Evolutionary conservation across 2,329 filamentous ascomycete species (phyloP).

Genomic region (Fusarium haematococcum): DNA sequence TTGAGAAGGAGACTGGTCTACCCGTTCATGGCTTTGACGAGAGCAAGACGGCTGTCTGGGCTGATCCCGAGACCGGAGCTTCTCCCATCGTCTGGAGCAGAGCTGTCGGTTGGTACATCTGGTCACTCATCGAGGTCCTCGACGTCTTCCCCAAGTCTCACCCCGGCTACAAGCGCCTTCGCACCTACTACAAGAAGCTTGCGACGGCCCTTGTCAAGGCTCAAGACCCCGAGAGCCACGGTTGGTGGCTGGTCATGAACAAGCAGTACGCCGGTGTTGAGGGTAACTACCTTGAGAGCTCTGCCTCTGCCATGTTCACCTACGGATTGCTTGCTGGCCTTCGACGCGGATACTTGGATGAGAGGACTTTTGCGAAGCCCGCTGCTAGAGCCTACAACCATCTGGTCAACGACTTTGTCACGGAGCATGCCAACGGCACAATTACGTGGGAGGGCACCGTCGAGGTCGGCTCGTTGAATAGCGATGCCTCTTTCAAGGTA

Average conservation of each 20-base stretch:
- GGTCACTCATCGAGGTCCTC: constrained; percentile 63
- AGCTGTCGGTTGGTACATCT: constrained; percentile 65
- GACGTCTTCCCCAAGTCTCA: constrained; percentile 57
- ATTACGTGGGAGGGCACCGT: constrained; percentile 65
- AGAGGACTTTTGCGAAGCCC: constrained; percentile 29
- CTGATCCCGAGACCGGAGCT: constrained; percentile 60
- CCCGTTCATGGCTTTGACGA: constrained; percentile 68
- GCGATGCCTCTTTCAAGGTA: constrained; percentile 63
- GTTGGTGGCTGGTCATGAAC: constrained; percentile 71
- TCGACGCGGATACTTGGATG: constrained; percentile 43
- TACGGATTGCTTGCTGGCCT: constrained; percentile 62
- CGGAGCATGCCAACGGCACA: constrained; percentile 59
- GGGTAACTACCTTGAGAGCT: constrained; percentile 72
- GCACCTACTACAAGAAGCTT: constrained; percentile 48
- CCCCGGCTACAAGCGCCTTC: constrained; percentile 50
- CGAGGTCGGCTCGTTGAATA: constrained; percentile 62
- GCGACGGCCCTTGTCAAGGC: constrained; percentile 45
- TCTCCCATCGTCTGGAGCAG: constrained; percentile 66
- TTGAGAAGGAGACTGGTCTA: constrained; percentile 53
- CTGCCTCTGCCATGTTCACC: constrained; percentile 68
- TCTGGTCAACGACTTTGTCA: constrained; percentile 59
- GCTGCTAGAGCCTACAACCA: constrained; percentile 47
- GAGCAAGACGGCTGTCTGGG: constrained; percentile 62
- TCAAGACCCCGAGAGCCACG: constrained; percentile 58
- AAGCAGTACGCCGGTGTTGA: constrained; percentile 57